Base-by-base conservation (phyloP, 768 basidiomycete species). In the Calocera cornea region DNA sequence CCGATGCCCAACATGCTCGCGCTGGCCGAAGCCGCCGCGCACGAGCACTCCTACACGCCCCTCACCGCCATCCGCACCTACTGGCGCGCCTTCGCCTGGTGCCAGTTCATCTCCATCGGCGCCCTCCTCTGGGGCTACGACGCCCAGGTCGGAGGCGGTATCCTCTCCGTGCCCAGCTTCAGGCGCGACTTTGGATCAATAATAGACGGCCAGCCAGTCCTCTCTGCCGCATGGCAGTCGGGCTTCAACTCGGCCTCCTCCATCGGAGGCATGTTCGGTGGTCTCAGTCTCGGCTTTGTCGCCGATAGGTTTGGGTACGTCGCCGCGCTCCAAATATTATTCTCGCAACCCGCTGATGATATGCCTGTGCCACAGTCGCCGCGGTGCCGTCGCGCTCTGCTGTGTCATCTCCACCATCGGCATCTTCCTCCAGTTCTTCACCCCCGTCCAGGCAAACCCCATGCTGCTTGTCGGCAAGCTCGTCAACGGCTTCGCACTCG, bases 401-500 rank as follows among this genome's bases (percentile, higher is more conserved):
- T 66, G 65, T 27, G 14, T 27, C 31, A 33, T 60, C 5, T 60
- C 54, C 54, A 60, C 31, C 54, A 22, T 60, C 27, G 66, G 49
- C 34, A 63, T 71, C 38, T 67, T 71, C 64, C 65, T 71, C 5
- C 68, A 71, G 31, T 71, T 71, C 70, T 71, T 69, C 60, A 65
- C 44, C n/a, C 68, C 68, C 0, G 22, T 68, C 11, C 66, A 69
- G 34, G 24, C 47, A 12, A 71, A 71, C 24, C 66, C 54, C 17
- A 63, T 71, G 68, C 66, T 69, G 33, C 60, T 60, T 2, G 54
- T 60, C 54, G 54, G 54, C 54, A 60, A 60, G 54, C 54, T 60
- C 29, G 65, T 68, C 65, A 70, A 70, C 64, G 69, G 69, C 27
- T 31, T 66, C 36, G 47, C 69, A 11, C 40, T 68, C 38, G 67